Percentiles rank a stretch among this genome's conserved stretches.
Evolutionary conservation across 495 filamentous ascomycete species (phyloP).

Genomic region (Lindgomyces ingoldianus): DNA sequence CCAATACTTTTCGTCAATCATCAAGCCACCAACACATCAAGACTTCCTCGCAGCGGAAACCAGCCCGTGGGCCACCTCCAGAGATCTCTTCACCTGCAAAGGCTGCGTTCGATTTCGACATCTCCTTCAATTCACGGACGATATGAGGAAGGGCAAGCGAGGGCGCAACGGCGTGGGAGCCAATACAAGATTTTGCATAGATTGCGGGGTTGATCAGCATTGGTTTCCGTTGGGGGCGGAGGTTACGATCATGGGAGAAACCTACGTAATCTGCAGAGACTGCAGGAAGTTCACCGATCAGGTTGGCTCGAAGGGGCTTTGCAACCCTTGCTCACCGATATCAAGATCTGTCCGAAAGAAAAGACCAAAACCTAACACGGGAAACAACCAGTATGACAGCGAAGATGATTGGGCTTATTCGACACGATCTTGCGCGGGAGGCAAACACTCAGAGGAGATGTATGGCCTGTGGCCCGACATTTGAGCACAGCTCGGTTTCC

Average conservation of each 20-base stretch:
- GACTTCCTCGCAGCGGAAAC: conserved; percentile 25
- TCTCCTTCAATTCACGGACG: conserved; percentile 19
- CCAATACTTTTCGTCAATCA: conserved; percentile 14
- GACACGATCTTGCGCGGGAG: conserved; percentile 3
- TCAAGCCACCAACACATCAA: conserved; percentile 15
- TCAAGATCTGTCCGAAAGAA: neutral
- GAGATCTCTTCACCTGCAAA: conserved; percentile 22
- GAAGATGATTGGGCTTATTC: conserved; percentile 25
- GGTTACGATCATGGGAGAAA: conserved; percentile 16
- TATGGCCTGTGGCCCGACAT: conserved; percentile 9
- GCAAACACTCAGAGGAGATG: conserved; percentile 16
- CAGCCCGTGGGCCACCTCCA: conserved; percentile 16
- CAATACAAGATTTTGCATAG: conserved; percentile 23
- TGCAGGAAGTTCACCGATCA: conserved; percentile 16
- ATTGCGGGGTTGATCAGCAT: conserved; percentile 26
- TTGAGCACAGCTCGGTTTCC: conserved; percentile 4
- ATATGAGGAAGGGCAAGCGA: conserved; percentile 31
- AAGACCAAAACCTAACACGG: neutral
- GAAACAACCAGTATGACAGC: neutral
- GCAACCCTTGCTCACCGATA: neutral
- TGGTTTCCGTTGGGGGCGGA: conserved; percentile 12
- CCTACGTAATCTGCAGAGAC: conserved; percentile 5
- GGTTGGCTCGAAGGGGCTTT: neutral
- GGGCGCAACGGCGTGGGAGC: conserved; percentile 22
- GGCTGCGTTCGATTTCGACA: conserved; percentile 17